Evolutionary conservation across 306 rosid species (phyloP), one percentile per base, ranked within the genome.

Genomic region (Biancaea sappan): DNA sequence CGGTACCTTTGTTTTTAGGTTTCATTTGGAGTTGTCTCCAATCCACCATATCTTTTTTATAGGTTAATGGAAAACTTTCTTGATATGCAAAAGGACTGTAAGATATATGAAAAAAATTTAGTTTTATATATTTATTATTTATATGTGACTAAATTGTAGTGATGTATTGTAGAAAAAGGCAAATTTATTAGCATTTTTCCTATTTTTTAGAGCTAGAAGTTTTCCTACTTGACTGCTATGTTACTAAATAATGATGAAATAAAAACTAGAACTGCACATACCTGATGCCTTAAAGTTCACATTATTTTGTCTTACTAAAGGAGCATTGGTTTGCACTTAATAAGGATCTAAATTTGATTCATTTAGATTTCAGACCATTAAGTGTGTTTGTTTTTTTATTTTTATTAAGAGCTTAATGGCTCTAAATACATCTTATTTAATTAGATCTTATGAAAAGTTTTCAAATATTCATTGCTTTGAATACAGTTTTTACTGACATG

Each of bases 91-190:
- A 72, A 66, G 61, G 61, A 14, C 50, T 67, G 44, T 24, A 48
- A 46, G 35, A 66, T 13, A 43, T 22, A 24, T 43, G 34, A 13
- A 51, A 53, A 11, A 53, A 7, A 0, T 16, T 2, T 43, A 31
- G 18, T 64, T 78, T 78, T 72, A 29, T 40, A 32, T 44, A 64
- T 54, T 59, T 54, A 29, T 21, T 16, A 64, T 54, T 59, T 54
- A 29, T 21, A 11, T 6, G 8, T 65, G 70, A 35, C 60, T 24
- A 25, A 12, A 43, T 69, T 44, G 9, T 57, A 31, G 38, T 52
- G 46, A 31, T 12, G 2, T 73, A 34, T 13, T 22, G 28, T 1
- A 38, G 32, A 37, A 35, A 16, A 38, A 19, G 26, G 44, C 16
- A 38, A 50, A 38, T 34, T 65, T 12, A 53, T 40, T 64, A 21